phyloP scores from a whole-genome alignment of 305 asterid species.

The Fraxinus angustifolia region DNA sequence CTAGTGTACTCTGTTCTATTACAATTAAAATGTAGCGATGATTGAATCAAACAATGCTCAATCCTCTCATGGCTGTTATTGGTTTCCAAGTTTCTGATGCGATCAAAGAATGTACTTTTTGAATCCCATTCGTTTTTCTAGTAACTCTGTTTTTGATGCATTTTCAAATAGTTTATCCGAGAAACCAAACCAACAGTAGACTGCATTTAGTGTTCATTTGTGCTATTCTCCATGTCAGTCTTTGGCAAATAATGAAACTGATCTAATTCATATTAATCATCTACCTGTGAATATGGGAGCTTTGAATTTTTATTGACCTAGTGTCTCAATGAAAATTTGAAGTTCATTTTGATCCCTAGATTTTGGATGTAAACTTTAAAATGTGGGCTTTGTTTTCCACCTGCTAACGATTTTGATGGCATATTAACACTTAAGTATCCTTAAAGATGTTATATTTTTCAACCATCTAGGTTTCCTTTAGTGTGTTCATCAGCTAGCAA shows the following conservation, averaged over 20 bases:
- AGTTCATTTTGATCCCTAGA: not conserved
- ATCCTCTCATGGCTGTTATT: not conserved
- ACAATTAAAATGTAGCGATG: not conserved
- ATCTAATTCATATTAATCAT: not conserved
- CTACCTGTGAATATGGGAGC: not conserved
- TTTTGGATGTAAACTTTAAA: not conserved
- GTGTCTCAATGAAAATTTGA: not conserved
- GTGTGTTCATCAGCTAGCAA: not conserved
- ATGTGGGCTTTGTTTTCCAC: not conserved
- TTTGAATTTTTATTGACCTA: not conserved
- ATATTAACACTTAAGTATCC: not conserved
- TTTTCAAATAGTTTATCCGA: slow-evolving; percentile 1
- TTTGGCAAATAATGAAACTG: not conserved
- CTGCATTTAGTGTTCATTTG: not conserved
- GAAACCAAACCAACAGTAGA: slow-evolving; percentile 3
- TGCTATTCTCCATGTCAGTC: not conserved
- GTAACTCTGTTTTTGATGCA: not conserved
- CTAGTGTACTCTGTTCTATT: slow-evolving; percentile 14
- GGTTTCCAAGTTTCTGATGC: not conserved
- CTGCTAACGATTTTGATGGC: not conserved
- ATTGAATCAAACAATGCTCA: not conserved
- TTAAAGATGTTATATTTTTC: not conserved
- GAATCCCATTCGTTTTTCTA: not conserved
- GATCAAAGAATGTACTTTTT: slow-evolving; percentile 1
- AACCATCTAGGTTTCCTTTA: not conserved